Base-by-base conservation (phyloP, 1,284 basidiomycete genomes). In the Veloboletus limbatus region DNA sequence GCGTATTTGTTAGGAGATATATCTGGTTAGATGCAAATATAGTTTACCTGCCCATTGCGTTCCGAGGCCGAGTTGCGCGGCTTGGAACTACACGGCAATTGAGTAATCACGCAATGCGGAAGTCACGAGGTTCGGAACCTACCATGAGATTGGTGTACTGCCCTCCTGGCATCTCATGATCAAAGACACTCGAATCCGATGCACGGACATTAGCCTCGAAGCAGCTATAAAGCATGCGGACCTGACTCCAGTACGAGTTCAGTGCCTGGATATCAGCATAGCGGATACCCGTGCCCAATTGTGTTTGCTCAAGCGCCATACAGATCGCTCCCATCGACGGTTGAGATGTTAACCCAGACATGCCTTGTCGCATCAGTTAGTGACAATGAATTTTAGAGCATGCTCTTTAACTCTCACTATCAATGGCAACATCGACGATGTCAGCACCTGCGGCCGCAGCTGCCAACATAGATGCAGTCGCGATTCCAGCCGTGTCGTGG, bases 101-200 rank as follows among this genome's bases (percentile, higher is more conserved):
- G 37, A 66, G 50, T 18, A 21, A 34, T 40, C n/a, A 44, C 40
- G 31, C 33, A 45, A 49, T 46, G 43, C 25, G 37, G 26, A 48
- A 49, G 18, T 14, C 43, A 47, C 31, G 24, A 54, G 50, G 37
- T 41, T 45, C 32, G 10, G 25, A 32, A 55, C 78, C 40, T 59
- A 90, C 88, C 88, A 92, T 92, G 56, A 96, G 72, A 73, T 96
- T 96, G 46, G 92, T 96, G 73, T 95, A 96, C 68, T 96, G 92
- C 40, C 95, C 96, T 69, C 97, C 97, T 43, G 97, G 97, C 97
- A 99, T 99, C 74, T 99, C 95, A 74, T 99, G 97, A 66, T 96
- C 95, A 66, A 98, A 99, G 51, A 98, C 95, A 72, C 91, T 94
- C 36, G 92, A 96, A 69, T 96, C 92, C 36, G 93, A 96, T 21